phyloP scores from a whole-genome alignment of 441 rosid species.

The Adansonia grandidieri region DNA sequence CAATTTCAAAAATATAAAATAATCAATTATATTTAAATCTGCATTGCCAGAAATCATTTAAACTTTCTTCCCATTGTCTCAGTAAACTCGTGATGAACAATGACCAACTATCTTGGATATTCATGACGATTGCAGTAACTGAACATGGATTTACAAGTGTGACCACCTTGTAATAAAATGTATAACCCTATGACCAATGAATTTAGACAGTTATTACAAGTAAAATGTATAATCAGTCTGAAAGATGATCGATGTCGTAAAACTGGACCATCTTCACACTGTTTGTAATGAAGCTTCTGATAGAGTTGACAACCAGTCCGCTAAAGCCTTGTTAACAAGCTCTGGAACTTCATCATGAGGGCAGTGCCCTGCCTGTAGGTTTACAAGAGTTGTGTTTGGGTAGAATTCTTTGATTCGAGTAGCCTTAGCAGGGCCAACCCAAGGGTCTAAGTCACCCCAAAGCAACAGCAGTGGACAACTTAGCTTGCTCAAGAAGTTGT shows the following conservation, averaged over 20 bases:
- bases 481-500: conserved; percentile 69
- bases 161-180: too few species aligned
- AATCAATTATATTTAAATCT: too few species aligned
- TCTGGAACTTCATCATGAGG: conserved; percentile 97
- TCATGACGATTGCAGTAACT: too few species aligned
- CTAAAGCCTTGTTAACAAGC: conserved; percentile 71
- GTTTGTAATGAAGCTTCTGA: conserved; percentile 41
- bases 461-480: conserved; percentile 80
- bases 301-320: conserved; percentile 70
- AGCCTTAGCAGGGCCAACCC: conserved; percentile 88
- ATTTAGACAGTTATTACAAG: conserved; percentile 22
- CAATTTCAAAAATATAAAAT: too few species aligned
- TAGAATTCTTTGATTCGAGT: conserved; percentile 78
- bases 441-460: conserved; percentile 86
- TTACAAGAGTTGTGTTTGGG: conserved; percentile 68
- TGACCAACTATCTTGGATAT: neutral
- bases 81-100: neutral
- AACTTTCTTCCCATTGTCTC: conserved; percentile 11
- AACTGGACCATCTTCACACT: conserved; percentile 27
- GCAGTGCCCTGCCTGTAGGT: conserved; percentile 93
- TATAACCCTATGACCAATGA: neutral
- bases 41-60: neutral
- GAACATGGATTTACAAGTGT: neutral
- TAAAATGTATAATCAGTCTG: neutral
- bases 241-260: neutral